A percentile compares a stretch with the other conserved stretches of the same genome.
phyloP scores from a whole-genome alignment of 2,329 filamentous ascomycete species.

The Xylaria sp. region DNA sequence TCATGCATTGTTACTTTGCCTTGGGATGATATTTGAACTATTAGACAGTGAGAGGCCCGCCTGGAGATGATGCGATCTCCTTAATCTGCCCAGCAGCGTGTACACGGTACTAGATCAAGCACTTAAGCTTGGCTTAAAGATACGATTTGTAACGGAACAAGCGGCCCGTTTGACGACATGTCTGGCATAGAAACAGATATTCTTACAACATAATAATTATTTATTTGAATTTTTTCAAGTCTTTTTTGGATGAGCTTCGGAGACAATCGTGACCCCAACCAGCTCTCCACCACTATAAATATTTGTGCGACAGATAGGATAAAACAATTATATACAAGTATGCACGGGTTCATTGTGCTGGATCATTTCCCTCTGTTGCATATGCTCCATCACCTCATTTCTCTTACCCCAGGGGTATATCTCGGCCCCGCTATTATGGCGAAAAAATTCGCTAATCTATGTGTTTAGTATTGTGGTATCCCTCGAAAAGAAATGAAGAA shows the following conservation, averaged over 20 bases:
- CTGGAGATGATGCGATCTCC: background rate
- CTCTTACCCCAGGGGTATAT: constrained; percentile 14
- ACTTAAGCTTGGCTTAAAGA: background rate
- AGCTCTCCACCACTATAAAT: constrained; percentile 32
- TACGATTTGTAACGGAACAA: background rate
- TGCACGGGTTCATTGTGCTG: constrained; percentile 35
- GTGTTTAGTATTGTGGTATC: constrained; percentile 46
- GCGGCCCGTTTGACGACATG: background rate
- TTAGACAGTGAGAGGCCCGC: too few relatives aligned
- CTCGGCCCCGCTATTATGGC: constrained; percentile 24
- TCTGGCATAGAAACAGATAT: background rate
- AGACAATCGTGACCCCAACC: constrained; percentile 9
- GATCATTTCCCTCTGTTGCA: constrained; percentile 22
- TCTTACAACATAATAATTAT: constrained; percentile 12
- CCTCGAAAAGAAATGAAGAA: constrained; percentile 40
- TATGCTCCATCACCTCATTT: constrained; percentile 18
- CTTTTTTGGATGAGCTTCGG: constrained; percentile 7
- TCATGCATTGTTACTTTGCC: background rate
- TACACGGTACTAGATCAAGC: background rate
- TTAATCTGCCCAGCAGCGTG: background rate
- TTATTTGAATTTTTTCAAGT: constrained; percentile 24
- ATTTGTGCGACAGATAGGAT: constrained; percentile 34
- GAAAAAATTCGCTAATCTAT: constrained; percentile 43
- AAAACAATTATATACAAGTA: constrained; percentile 47
- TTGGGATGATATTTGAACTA: background rate